phyloP scores from a whole-genome alignment of 1,284 basidiomycete species.

The Gymnopus androsaceus region DNA sequence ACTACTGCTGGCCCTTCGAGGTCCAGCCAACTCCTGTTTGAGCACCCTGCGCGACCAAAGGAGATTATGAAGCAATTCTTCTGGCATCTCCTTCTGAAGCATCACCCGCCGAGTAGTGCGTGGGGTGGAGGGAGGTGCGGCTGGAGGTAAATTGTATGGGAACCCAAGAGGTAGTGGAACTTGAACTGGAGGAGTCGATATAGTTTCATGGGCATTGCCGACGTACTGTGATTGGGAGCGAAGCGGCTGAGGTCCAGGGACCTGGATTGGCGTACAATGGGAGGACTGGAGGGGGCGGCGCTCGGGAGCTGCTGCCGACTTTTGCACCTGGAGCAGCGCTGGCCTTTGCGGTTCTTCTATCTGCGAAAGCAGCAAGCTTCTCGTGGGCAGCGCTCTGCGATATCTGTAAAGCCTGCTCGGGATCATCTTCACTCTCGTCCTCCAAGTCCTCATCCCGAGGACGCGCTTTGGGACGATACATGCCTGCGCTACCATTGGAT shows the following conservation, averaged over 20 bases:
- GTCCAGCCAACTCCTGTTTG: constrained; percentile 48
- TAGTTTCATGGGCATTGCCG: constrained; percentile 6
- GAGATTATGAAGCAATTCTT: constrained; percentile 80
- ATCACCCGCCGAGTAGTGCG: constrained; percentile 83
- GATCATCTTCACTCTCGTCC: constrained; percentile 62
- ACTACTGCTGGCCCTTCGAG: constrained; percentile 37
- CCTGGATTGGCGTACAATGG: constrained; percentile 4
- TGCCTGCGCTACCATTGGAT: constrained; percentile 28
- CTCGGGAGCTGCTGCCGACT: too few species aligned
- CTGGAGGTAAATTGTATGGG: constrained; percentile 73
- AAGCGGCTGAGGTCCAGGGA: constrained; percentile 3
- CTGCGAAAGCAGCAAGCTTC: constrained; percentile 55
- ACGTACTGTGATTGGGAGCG: constrained; percentile 20
- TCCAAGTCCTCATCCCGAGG: constrained; percentile 73
- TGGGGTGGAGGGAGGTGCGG: constrained; percentile 76
- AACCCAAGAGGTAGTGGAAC: constrained; percentile 64
- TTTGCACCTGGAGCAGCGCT: neutral
- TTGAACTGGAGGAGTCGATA: constrained; percentile 33
- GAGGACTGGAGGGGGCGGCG: neutral
- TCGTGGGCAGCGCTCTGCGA: constrained; percentile 66
- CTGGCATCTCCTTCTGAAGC: constrained; percentile 84
- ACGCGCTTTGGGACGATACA: constrained; percentile 61
- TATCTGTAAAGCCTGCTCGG: constrained; percentile 51
- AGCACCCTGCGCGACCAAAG: constrained; percentile 82
- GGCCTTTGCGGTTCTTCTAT: constrained; percentile 34